phyloP scores from a whole-genome alignment of 495 filamentous ascomycete species.

The Achaetomiella virescens region DNA sequence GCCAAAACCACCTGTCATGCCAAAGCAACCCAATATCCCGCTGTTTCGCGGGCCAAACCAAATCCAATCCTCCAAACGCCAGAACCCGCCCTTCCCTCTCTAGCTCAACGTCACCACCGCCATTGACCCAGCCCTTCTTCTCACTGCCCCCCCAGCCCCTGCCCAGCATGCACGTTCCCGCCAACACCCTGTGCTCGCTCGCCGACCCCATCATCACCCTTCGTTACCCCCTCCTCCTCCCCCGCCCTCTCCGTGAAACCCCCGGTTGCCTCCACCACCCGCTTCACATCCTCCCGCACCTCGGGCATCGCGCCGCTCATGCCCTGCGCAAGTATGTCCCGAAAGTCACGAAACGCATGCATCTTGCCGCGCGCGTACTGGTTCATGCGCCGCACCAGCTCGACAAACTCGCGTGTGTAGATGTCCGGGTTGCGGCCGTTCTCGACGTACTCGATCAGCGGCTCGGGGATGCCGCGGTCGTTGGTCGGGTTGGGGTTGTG shows the following conservation, averaged over 20 bases:
- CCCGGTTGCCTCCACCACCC: not conserved
- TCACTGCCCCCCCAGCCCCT: not conserved
- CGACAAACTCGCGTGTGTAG: slow-evolving; percentile 95
- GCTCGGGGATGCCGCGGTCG: slow-evolving; percentile 59
- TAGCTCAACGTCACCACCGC: not conserved
- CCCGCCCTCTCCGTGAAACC: not conserved
- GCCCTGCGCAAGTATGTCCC: slow-evolving; percentile 75
- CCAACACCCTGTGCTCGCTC: slow-evolving; percentile 59
- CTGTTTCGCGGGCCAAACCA: not conserved
- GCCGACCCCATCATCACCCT: slow-evolving; percentile 38
- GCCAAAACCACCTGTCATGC: not conserved
- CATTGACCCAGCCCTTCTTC: not conserved
- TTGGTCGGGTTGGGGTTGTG: slow-evolving; percentile 52
- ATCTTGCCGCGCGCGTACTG: slow-evolving; percentile 79
- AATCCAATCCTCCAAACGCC: not conserved
- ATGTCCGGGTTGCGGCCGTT: slow-evolving; percentile 93
- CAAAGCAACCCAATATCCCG: not conserved
- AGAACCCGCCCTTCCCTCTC: not conserved
- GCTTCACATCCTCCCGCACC: slow-evolving; percentile 30
- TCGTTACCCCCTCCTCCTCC: not conserved
- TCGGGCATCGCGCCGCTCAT: slow-evolving; percentile 76
- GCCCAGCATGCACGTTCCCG: slow-evolving; percentile 21
- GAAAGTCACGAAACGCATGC: slow-evolving; percentile 70
- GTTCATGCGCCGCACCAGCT: slow-evolving; percentile 77
- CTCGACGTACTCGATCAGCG: slow-evolving; percentile 91